A percentile compares a stretch with the other conserved stretches of the same genome.
Evolutionary conservation across 2,329 filamentous ascomycete genomes (phyloP).

Genomic region (Monosporascus sp.): DNA sequence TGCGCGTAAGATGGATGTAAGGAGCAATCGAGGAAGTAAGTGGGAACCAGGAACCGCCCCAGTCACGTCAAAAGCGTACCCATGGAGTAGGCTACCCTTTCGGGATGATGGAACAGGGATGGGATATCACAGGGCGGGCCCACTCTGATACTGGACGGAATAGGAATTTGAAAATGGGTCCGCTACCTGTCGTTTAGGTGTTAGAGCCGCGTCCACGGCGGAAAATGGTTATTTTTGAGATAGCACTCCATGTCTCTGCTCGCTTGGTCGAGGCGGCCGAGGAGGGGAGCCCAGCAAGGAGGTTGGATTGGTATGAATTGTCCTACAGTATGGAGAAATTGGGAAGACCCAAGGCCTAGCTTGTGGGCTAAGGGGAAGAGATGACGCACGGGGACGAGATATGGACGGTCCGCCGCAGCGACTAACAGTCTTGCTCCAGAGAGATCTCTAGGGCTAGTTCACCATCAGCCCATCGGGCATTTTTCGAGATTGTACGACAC

Average conservation of each 20-base stretch:
- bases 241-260: constrained; percentile 11
- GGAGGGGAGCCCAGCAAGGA: constrained; percentile 21
- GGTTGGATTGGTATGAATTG: constrained; percentile 33
- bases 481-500: constrained; percentile 21
- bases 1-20: constrained; percentile 13
- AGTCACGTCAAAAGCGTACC: constrained; percentile 17
- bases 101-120: constrained; percentile 24
- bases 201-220: neutral
- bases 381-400: constrained; percentile 8
- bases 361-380: constrained; percentile 7
- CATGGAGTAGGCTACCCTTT: constrained; percentile 23
- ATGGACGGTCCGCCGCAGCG: neutral
- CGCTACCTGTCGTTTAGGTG: neutral
- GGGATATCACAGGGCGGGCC: constrained; percentile 25
- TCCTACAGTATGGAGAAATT: constrained; percentile 14
- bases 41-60: constrained; percentile 26
- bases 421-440: neutral
- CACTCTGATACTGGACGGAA: constrained; percentile 25
- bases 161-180: constrained; percentile 12
- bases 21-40: constrained; percentile 24
- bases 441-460: neutral
- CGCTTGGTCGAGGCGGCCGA: constrained; percentile 12
- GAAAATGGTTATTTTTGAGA: neutral
- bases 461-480: neutral
- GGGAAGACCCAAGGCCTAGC: constrained; percentile 4